These are phyloP conservation scores for Hanseniaspora lindneri DNA, from an alignment of 805 yeast genomes.

Conservation along the genomic window DNA sequence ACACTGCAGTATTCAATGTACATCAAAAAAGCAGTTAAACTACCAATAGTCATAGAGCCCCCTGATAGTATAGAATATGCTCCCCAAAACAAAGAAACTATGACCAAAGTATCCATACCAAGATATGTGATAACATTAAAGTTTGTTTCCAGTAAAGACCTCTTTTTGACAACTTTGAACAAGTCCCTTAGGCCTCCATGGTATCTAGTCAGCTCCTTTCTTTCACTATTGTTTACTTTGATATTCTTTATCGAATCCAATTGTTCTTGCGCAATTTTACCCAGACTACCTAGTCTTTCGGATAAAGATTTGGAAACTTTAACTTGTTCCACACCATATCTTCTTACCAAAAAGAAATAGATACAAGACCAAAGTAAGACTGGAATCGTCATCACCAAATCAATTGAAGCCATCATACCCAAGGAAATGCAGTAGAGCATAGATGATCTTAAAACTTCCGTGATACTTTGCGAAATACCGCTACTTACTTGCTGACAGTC, in stretches of 20 bases:
- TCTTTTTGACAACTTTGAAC: constrained; percentile 58
- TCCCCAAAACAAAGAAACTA: constrained; percentile 69
- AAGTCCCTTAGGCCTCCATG: constrained; percentile 57
- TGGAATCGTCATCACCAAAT: constrained; percentile 66
- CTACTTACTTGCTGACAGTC: constrained; percentile 85
- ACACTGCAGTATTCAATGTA: constrained; percentile 91
- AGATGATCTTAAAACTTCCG: constrained; percentile 78
- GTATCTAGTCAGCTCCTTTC: constrained; percentile 63
- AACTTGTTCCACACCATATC: constrained; percentile 75
- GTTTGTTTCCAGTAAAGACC: constrained; percentile 68
- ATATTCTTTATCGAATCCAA: constrained; percentile 77
- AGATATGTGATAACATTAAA: constrained; percentile 70
- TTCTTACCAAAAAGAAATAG: constrained; percentile 58
- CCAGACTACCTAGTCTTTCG: constrained; percentile 71
- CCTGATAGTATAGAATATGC: constrained; percentile 59
- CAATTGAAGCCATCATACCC: constrained; percentile 80
- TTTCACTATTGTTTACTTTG: constrained; percentile 84
- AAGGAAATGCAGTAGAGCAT: constrained; percentile 78
- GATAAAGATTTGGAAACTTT: constrained; percentile 66
- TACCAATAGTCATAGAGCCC: constrained; percentile 75
- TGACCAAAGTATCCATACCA: constrained; percentile 70
- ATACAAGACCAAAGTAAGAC: constrained; percentile 76
- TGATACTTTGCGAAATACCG: constrained; percentile 77
- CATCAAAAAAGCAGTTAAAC: constrained; percentile 84
- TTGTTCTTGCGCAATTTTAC: constrained; percentile 88